Evolutionary conservation across 2,329 filamentous ascomycete genomes (phyloP).

Genomic region (Mariannaea sp.): DNA sequence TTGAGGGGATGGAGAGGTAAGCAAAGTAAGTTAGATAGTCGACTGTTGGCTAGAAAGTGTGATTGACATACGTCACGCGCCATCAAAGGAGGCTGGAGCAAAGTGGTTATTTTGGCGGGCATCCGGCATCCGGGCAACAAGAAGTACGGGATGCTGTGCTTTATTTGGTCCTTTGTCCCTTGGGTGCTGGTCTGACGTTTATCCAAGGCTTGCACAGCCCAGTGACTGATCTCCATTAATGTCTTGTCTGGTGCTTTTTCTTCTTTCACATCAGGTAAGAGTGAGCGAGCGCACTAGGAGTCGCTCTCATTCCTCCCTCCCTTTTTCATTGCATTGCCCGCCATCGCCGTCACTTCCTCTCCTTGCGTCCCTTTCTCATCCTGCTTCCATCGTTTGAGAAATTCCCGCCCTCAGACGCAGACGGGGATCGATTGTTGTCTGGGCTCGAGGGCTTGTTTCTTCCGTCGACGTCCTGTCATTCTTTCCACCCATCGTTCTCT

Average conservation of each 20-base stretch:
- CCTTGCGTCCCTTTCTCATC: neutral
- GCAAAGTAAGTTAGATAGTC: no score
- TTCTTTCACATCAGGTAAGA: neutral
- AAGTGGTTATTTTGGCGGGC: no score
- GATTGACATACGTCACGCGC: constrained; percentile 18
- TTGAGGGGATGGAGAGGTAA: no score
- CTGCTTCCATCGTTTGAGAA: neutral
- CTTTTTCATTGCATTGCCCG: neutral
- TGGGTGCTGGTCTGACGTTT: constrained; percentile 9
- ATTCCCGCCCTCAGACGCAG: neutral
- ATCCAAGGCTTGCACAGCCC: constrained; percentile 12
- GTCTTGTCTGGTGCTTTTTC: neutral
- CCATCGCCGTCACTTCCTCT: neutral
- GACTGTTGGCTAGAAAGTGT: constrained; percentile 3
- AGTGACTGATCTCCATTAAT: neutral
- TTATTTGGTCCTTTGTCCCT: constrained; percentile 3
- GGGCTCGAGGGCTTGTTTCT: neutral
- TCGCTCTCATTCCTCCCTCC: neutral
- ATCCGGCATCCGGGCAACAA: no score
- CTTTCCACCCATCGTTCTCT: neutral
- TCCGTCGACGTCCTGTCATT: neutral
- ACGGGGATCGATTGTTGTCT: neutral
- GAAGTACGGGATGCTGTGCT: no score
- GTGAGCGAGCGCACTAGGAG: neutral
- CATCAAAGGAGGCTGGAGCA: neutral